Conservation (phyloP, 2,329 filamentous ascomycete genomes). For the Ambrosiella cleistominuta region DNA sequence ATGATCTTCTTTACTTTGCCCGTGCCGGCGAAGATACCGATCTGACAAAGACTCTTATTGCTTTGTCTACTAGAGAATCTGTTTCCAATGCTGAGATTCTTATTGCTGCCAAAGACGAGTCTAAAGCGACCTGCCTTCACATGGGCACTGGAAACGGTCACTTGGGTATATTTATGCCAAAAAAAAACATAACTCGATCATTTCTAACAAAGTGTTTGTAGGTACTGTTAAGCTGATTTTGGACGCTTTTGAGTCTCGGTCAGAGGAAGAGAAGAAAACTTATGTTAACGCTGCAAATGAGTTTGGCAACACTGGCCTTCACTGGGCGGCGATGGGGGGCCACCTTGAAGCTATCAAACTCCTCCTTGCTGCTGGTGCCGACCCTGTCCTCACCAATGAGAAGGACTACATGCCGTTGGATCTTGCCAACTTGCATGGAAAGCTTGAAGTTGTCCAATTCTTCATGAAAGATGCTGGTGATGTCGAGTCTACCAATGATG, state of each 20-base stretch:
- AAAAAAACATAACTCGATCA: not conserved
- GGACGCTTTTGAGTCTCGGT: constrained; percentile 24
- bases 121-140: constrained; percentile 69
- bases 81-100: constrained; percentile 47
- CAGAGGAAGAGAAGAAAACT: constrained; percentile 24
- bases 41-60: constrained; percentile 39
- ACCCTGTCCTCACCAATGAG: constrained; percentile 61
- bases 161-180: constrained; percentile 35
- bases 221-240: constrained; percentile 29
- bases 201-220: constrained; percentile 15
- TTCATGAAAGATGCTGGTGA: constrained; percentile 33
- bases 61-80: constrained; percentile 44
- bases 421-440: constrained; percentile 52
- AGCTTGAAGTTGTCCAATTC: constrained; percentile 46
- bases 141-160: constrained; percentile 90
- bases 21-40: constrained; percentile 61
- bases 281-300: constrained; percentile 56
- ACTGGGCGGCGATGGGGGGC: constrained; percentile 86
- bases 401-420: constrained; percentile 69
- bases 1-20: constrained; percentile 79
- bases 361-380: constrained; percentile 54
- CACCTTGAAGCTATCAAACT: constrained; percentile 66
- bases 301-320: constrained; percentile 76
- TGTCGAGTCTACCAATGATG: constrained; percentile 28
- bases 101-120: constrained; percentile 50